phyloP scores from a whole-genome alignment of 768 basidiomycete species.

The Lentinula boryana region DNA sequence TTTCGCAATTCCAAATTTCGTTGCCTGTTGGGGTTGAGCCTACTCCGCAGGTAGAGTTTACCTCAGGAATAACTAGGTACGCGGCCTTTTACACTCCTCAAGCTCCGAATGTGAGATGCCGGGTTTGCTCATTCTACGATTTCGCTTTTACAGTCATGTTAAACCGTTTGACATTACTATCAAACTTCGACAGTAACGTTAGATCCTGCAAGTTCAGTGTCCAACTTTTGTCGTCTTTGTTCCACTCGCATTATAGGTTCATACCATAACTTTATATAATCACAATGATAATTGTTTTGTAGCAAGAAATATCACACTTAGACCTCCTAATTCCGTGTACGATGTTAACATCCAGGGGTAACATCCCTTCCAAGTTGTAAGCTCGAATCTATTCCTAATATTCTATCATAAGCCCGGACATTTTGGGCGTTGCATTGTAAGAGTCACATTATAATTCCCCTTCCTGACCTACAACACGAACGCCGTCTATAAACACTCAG shows the following conservation, averaged over 20 bases:
- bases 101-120: not conserved
- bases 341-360: no score
- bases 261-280: no score
- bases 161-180: constrained; percentile 14
- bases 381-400: not conserved
- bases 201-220: no score
- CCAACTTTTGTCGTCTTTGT: no score
- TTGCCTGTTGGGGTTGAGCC: constrained; percentile 11
- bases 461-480: no score
- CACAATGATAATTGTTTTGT: no score
- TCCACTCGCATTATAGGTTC: no score
- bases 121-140: not conserved
- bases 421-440: no score
- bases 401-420: not conserved
- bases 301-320: no score
- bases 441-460: no score
- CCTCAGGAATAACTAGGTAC: constrained; percentile 26
- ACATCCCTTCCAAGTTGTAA: not conserved
- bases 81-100: not conserved
- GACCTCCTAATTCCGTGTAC: no score
- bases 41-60: constrained; percentile 19
- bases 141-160: constrained; percentile 10
- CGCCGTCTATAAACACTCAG: no score
- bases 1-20: constrained; percentile 21
- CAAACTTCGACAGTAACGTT: not conserved